Percentiles rank a stretch among this genome's conserved stretches.
Conservation (phyloP, 1,284 basidiomycete species). For the Leccinum pachyderme region DNA sequence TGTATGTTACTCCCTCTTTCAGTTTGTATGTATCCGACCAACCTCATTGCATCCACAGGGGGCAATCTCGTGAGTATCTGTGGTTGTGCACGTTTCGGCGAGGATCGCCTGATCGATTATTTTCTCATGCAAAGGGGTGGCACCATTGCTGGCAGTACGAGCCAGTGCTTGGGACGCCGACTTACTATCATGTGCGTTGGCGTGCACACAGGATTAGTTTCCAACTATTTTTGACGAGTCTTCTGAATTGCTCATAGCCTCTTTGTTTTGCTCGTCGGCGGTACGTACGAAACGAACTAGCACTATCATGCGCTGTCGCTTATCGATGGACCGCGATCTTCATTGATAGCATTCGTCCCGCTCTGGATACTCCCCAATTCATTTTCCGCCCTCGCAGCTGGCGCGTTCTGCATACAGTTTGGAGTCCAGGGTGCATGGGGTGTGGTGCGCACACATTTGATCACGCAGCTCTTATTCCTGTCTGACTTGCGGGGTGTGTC, state of each 20-base stretch:
- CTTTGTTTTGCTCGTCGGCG: conserved; percentile 50
- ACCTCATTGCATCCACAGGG: conserved; percentile 53
- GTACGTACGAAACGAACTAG: conserved; percentile 7
- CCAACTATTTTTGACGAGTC: background rate
- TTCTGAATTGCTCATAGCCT: background rate
- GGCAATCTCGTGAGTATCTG: conserved; percentile 54
- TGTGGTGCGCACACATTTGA: conserved; percentile 38
- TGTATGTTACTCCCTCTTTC: conserved; percentile 50
- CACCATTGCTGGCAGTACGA: conserved; percentile 72
- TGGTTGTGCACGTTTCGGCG: background rate
- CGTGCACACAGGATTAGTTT: background rate
- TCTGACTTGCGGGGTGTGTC: background rate
- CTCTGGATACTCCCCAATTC: conserved; percentile 79
- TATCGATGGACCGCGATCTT: background rate
- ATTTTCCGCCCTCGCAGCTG: conserved; percentile 68
- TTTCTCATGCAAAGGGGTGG: conserved; percentile 57
- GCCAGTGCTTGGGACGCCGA: conserved; percentile 86
- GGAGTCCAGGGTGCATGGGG: conserved; percentile 86
- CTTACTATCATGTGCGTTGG: conserved; percentile 73
- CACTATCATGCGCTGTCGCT: conserved; percentile 64
- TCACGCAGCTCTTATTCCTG: background rate
- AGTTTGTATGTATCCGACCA: conserved; percentile 59
- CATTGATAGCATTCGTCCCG: conserved; percentile 60
- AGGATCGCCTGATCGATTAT: background rate
- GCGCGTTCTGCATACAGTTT: conserved; percentile 86